These are phyloP conservation scores for Cercis canadensis DNA, from an alignment of 306 rosid genomes.

Conservation along the genomic window DNA sequence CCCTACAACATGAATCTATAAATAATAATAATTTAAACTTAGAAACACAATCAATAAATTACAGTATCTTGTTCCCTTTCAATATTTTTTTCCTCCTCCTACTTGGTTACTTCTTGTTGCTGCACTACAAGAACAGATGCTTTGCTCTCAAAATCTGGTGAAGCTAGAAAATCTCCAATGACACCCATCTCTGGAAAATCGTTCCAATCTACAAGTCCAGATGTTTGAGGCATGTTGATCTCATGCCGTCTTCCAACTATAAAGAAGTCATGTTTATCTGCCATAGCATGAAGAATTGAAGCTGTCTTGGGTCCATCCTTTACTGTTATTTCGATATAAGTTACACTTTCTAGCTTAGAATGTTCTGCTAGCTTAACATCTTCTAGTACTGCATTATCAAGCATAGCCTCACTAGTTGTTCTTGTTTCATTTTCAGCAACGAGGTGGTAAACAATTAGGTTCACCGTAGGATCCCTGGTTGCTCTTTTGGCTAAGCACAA, in stretches of 20 bases:
- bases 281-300: slow-evolving; percentile 37
- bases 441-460: slow-evolving; percentile 49
- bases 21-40: too few species aligned
- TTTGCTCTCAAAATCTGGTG: slow-evolving; percentile 45
- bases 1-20: too few species aligned
- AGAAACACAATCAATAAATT: too few species aligned
- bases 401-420: slow-evolving; percentile 17
- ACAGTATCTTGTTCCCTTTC: too few species aligned
- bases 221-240: slow-evolving; percentile 42
- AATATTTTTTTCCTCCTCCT: neutral
- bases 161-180: slow-evolving; percentile 71
- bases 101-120: slow-evolving; percentile 37
- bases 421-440: neutral
- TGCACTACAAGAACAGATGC: slow-evolving; percentile 63
- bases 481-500: slow-evolving; percentile 52
- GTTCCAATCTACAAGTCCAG: slow-evolving; percentile 58
- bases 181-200: slow-evolving; percentile 64
- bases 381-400: slow-evolving; percentile 27
- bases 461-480: slow-evolving; percentile 28
- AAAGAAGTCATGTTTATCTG: slow-evolving; percentile 48
- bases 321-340: slow-evolving; percentile 19
- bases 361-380: neutral
- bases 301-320: slow-evolving; percentile 49
- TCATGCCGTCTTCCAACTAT: slow-evolving; percentile 61
- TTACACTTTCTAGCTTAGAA: neutral